Evolutionary conservation across 2,329 filamentous ascomycete genomes (phyloP).

Genomic region (Xylaria hypoxylon): DNA sequence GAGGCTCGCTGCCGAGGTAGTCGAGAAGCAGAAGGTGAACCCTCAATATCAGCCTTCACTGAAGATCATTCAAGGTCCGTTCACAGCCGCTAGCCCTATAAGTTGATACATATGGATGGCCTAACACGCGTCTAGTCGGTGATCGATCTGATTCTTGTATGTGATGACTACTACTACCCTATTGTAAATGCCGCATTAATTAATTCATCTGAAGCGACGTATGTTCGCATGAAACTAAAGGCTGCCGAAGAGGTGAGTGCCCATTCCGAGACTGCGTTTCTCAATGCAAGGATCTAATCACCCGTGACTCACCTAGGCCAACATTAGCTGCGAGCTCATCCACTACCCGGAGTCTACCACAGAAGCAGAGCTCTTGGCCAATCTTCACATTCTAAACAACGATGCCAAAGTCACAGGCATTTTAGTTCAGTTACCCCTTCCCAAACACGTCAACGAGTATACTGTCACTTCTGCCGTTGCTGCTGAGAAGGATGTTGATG

Average conservation of each 20-base stretch:
- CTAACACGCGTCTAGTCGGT: constrained; percentile 71
- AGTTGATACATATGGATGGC: constrained; percentile 33
- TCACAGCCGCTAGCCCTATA: constrained; percentile 26
- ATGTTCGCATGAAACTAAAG: constrained; percentile 99
- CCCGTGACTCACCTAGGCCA: constrained; percentile 69
- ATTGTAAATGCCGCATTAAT: constrained; percentile 38
- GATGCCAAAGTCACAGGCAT: constrained; percentile 89
- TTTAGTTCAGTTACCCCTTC: constrained; percentile 91
- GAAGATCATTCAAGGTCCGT: constrained; percentile 92
- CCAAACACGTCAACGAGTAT: constrained; percentile 90
- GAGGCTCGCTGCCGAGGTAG: constrained; percentile 82
- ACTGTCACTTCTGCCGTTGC: constrained; percentile 88
- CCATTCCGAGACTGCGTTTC: constrained; percentile 4
- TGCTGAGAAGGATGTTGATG: constrained; percentile 97
- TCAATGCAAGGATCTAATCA: constrained; percentile 29
- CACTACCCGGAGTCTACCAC: constrained; percentile 84
- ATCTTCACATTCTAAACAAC: constrained; percentile 86
- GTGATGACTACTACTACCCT: constrained; percentile 49
- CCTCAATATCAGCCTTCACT: constrained; percentile 89
- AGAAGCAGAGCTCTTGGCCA: constrained; percentile 86
- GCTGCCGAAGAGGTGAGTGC: constrained; percentile 84
- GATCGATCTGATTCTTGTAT: constrained; percentile 91
- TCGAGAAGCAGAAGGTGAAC: constrained; percentile 82
- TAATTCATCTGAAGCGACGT: constrained; percentile 74
- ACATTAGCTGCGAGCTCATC: constrained; percentile 87